Evolutionary conservation across 345 rosid species (phyloP).

Genomic region (Brassica juncea): DNA sequence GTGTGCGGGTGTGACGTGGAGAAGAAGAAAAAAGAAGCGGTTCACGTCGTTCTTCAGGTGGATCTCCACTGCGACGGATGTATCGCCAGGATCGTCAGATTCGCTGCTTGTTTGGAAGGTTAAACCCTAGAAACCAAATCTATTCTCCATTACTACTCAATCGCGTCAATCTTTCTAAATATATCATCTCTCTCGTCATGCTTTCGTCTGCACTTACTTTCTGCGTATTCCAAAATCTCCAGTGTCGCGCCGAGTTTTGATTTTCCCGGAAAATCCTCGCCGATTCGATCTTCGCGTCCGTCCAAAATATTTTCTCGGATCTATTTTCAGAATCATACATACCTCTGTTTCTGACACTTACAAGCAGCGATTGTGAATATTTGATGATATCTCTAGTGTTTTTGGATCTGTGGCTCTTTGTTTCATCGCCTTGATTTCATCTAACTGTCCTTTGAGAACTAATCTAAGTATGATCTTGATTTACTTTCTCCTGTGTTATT

Average conservation of each 20-base stretch:
- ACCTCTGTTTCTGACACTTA: not conserved
- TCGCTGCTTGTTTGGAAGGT: slow-evolving; percentile 30
- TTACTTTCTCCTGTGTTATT: not conserved
- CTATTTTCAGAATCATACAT: not conserved
- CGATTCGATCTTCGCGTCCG: not conserved
- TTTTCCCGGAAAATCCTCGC: not conserved
- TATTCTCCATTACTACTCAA: not conserved
- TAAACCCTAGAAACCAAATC: slow-evolving; percentile 4
- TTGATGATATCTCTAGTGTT: not conserved
- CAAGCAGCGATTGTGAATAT: not conserved
- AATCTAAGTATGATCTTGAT: not conserved
- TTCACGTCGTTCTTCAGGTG: slow-evolving; percentile 28
- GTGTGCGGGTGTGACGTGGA: not conserved
- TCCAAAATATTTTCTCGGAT: not conserved
- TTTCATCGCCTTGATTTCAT: not conserved
- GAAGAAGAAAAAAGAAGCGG: slow-evolving; percentile 12
- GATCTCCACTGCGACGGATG: slow-evolving; percentile 36
- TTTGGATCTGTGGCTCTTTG: slow-evolving; percentile 1
- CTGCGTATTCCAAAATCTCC: not conserved
- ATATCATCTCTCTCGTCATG: not conserved
- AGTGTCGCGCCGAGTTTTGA: not conserved
- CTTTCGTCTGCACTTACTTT: not conserved
- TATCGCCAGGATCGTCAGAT: slow-evolving; percentile 8
- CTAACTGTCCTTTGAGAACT: not conserved
- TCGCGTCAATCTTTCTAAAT: not conserved